Evolutionary conservation across 768 basidiomycete species (phyloP).

Genomic region (Panus rudis): DNA sequence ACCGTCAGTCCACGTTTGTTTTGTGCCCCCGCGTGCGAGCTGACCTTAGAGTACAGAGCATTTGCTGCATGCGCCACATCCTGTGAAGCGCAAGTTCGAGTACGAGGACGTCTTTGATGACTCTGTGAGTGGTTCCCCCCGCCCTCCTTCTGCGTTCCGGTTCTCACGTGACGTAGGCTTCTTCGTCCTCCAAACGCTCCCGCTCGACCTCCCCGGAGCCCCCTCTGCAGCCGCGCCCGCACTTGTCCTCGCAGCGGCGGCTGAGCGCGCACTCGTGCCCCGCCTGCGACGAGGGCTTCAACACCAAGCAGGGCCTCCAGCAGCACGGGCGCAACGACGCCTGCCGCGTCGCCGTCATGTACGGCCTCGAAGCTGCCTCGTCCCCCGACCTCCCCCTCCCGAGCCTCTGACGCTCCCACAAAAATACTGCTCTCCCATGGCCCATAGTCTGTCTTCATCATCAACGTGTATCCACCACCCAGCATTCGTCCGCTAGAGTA

Average conservation of each 20-base stretch:
- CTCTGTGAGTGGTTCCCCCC: conserved; percentile 26
- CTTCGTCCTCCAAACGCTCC: conserved; percentile 53
- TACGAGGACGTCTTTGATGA: conserved; percentile 28
- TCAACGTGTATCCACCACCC: too few relatives aligned
- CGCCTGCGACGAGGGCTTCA: conserved; percentile 66
- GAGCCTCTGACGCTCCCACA: conserved; percentile 3
- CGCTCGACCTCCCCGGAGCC: conserved; percentile 28
- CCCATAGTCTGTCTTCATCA: too few relatives aligned
- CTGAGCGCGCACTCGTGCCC: conserved; percentile 58
- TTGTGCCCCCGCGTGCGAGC: conserved; percentile 3
- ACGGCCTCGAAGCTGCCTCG: conserved; percentile 49
- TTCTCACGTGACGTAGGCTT: conserved; percentile 31
- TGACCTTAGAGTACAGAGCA: conserved; percentile 7
- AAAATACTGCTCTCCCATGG: too few relatives aligned
- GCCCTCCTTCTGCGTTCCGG: not conserved
- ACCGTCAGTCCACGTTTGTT: conserved; percentile 29
- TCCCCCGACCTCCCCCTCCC: not conserved
- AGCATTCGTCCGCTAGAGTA: too few relatives aligned
- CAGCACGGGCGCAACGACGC: conserved; percentile 68
- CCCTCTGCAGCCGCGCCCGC: conserved; percentile 6
- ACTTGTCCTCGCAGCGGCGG: conserved; percentile 26
- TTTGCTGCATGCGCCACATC: conserved; percentile 16
- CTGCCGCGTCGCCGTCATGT: conserved; percentile 67
- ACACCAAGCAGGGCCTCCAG: conserved; percentile 49
- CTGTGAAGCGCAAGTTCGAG: conserved; percentile 42